Evolutionary conservation across 768 basidiomycete genomes (phyloP).

Genomic region (Candolleomyces eurysporus): DNA sequence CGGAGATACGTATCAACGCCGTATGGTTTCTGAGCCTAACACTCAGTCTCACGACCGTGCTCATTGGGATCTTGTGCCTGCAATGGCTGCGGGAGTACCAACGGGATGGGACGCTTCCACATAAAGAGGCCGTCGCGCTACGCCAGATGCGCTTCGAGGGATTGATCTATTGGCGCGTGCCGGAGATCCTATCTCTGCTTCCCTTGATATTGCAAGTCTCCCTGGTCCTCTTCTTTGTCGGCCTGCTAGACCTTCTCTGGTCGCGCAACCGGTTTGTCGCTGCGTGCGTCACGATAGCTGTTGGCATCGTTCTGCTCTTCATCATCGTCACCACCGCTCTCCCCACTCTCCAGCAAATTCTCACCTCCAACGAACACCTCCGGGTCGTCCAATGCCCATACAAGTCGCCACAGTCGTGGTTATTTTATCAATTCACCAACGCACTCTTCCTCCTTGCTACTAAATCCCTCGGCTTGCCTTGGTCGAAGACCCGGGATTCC

Average conservation of each 20-base stretch:
- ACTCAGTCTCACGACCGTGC: conserved; percentile 13
- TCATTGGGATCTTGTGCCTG: conserved; percentile 15
- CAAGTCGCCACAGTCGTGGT: conserved; percentile 33
- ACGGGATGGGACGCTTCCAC: conserved; percentile 11
- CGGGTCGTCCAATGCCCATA: conserved; percentile 28
- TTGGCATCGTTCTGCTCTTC: conserved; percentile 9
- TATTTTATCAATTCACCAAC: conserved; percentile 23
- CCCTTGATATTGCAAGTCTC: conserved; percentile 14
- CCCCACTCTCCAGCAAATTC: conserved; percentile 25
- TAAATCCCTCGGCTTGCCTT: conserved; percentile 13
- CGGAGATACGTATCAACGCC: conserved; percentile 13
- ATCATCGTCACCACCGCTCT: conserved; percentile 21
- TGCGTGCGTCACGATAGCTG: conserved; percentile 3
- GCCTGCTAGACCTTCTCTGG: conserved; percentile 15
- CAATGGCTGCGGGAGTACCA: conserved; percentile 17
- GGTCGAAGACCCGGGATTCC: conserved; percentile 20
- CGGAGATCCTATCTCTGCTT: conserved; percentile 12
- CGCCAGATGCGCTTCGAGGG: conserved; percentile 16
- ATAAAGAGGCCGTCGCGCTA: conserved; percentile 13
- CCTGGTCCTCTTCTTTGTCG: conserved; percentile 14
- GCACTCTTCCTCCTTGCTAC: conserved; percentile 16
- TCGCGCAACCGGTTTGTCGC: conserved; percentile 10
- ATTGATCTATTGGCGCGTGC: conserved; percentile 10
- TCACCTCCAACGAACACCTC: conserved; percentile 21
- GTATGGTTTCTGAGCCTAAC: conserved; percentile 16